These are phyloP conservation scores for Parietaria judaica DNA, from an alignment of 306 rosid genomes.

Conservation along the genomic window DNA sequence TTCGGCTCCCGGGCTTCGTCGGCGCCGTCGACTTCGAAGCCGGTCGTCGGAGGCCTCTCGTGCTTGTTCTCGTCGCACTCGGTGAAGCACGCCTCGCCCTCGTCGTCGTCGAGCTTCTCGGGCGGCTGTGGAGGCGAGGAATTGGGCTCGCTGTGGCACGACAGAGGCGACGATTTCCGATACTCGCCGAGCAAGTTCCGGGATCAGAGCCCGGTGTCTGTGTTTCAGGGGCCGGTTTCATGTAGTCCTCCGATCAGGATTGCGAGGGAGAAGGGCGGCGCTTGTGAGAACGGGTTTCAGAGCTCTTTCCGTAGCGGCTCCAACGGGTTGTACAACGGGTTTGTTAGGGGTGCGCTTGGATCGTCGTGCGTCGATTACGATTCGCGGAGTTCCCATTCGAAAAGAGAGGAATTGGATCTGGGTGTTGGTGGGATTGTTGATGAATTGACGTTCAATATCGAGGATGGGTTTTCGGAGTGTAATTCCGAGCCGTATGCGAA, in stretches of 20 bases:
- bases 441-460: constrained; percentile 76
- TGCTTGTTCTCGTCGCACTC: constrained; percentile 67
- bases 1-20: constrained; percentile 62
- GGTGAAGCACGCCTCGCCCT: constrained; percentile 39
- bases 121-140: constrained; percentile 55
- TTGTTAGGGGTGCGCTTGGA: constrained; percentile 74
- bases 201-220: constrained; percentile 88
- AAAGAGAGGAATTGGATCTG: constrained; percentile 27
- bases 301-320: constrained; percentile 35
- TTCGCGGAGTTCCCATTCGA: constrained; percentile 30
- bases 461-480: constrained; percentile 50
- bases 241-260: constrained; percentile 40
- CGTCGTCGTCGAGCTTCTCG: constrained; percentile 44
- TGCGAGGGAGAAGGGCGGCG: constrained; percentile 27
- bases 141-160: constrained; percentile 43
- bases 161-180: constrained; percentile 56
- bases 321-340: constrained; percentile 63
- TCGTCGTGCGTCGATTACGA: constrained; percentile 72
- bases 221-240: constrained; percentile 82
- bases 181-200: constrained; percentile 56
- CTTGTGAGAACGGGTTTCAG: constrained; percentile 21
- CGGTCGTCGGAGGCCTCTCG: constrained; percentile 66
- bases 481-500: constrained; percentile 58
- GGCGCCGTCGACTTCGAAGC: constrained; percentile 56
- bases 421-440: constrained; percentile 41